phyloP scores from a whole-genome alignment of 2,329 filamentous ascomycete genomes.

The Fusarium albosuccineum region DNA sequence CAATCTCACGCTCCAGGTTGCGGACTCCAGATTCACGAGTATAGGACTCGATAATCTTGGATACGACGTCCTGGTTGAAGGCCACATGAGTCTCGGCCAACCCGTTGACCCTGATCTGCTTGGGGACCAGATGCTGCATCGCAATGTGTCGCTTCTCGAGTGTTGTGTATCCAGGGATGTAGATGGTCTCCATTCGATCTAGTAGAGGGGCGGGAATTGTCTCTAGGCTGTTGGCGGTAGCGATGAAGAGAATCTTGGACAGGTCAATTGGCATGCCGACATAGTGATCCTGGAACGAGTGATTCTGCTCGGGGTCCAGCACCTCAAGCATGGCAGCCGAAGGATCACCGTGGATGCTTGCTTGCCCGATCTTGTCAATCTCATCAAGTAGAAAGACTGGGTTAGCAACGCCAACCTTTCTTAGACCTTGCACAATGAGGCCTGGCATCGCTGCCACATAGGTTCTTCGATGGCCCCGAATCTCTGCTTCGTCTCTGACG shows the following conservation, averaged over 20 bases:
- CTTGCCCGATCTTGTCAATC: conserved; percentile 94
- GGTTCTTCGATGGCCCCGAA: conserved; percentile 91
- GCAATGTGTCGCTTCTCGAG: conserved; percentile 98
- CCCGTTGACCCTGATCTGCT: conserved; percentile 93
- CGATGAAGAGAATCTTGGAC: conserved; percentile 97
- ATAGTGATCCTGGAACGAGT: conserved; percentile 95
- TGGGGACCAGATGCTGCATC: conserved; percentile 91
- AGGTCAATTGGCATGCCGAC: conserved; percentile 95
- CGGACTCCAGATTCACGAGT: conserved; percentile 96
- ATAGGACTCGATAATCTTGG: conserved; percentile 96
- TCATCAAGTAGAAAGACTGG: conserved; percentile 96
- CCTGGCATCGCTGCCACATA: conserved; percentile 99
- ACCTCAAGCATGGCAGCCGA: conserved; percentile 98
- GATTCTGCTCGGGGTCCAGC: conserved; percentile 95
- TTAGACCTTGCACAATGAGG: conserved; percentile 90
- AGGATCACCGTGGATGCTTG: conserved; percentile 94
- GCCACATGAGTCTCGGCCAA: conserved; percentile 80
- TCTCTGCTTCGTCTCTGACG: conserved; percentile 96
- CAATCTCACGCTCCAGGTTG: conserved; percentile 95
- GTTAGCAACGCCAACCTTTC: conserved; percentile 95
- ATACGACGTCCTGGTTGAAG: conserved; percentile 86
- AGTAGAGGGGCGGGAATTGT: conserved; percentile 94
- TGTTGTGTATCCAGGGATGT: conserved; percentile 94
- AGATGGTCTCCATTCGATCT: conserved; percentile 97
- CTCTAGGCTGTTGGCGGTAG: conserved; percentile 93